Conservation (phyloP, 257 asterid genomes). For the Leptodermis oblonga region DNA sequence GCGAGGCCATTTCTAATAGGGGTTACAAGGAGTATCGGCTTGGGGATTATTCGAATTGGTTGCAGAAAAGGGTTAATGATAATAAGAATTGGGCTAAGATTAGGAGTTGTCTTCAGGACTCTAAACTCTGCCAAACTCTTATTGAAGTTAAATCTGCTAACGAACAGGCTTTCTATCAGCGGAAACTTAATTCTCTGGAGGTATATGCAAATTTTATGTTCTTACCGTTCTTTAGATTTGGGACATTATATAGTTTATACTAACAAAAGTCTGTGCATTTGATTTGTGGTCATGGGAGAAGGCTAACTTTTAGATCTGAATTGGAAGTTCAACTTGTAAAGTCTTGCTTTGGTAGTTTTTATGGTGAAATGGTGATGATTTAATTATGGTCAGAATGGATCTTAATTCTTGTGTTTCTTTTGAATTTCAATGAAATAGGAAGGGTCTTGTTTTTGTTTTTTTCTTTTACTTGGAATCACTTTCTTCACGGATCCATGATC, state of each 20-base stretch:
- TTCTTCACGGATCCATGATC: neutral
- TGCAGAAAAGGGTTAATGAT: constrained; percentile 68
- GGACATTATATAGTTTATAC: neutral
- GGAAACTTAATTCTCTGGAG: constrained; percentile 74
- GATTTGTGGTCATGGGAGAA: neutral
- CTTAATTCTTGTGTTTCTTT: neutral
- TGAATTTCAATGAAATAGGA: neutral
- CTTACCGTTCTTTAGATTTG: neutral
- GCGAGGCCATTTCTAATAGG: constrained; percentile 43
- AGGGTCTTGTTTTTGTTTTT: neutral
- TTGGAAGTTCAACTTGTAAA: neutral
- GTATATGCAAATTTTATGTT: constrained; percentile 21
- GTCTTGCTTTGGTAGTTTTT: neutral
- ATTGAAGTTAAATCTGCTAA: constrained; percentile 30
- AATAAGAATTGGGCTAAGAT: constrained; percentile 53
- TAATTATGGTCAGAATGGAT: neutral
- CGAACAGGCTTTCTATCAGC: constrained; percentile 31
- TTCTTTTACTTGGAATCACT: neutral
- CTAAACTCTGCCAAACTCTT: constrained; percentile 61
- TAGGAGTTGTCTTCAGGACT: constrained; percentile 60
- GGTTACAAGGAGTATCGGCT: constrained; percentile 82
- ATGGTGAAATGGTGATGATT: neutral
- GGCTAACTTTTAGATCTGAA: constrained; percentile 15
- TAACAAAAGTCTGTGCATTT: neutral
- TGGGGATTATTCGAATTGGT: constrained; percentile 80